A percentile compares a stretch with the other conserved stretches of the same genome.
phyloP scores from a whole-genome alignment of 352 stramenopile genomes.

The Pythium chondricola region DNA sequence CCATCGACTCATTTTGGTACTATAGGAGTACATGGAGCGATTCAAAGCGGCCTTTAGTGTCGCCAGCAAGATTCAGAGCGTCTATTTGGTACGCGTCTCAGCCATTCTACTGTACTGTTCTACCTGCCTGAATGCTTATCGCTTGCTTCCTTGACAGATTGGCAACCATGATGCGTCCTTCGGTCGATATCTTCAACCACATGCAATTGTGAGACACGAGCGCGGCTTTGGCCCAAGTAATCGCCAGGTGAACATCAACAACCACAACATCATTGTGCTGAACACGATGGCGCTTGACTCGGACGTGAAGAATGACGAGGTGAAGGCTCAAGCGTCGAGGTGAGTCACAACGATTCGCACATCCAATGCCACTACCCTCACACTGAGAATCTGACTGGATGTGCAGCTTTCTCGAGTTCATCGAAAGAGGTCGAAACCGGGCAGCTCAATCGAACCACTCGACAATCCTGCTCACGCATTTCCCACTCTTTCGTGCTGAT shows the following conservation, averaged over 20 bases:
- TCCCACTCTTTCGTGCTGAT: constrained; percentile 51
- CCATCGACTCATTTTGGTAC: no score
- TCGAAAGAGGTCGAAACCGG: no score
- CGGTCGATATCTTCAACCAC: constrained; percentile 32
- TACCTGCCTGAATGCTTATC: no score
- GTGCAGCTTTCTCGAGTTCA: no score
- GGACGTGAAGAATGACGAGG: constrained; percentile 38
- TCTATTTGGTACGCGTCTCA: constrained; percentile 38
- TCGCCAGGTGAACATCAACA: constrained; percentile 32
- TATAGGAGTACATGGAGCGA: constrained; percentile 40
- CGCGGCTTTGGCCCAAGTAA: constrained; percentile 56
- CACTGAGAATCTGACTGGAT: no score
- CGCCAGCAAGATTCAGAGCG: constrained; percentile 32
- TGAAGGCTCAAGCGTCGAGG: constrained; percentile 47
- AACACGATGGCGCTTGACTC: constrained; percentile 78
- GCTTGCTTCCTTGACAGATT: constrained; percentile 20
- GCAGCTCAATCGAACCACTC: no score
- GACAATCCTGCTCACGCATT: constrained; percentile 51
- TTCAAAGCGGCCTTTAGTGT: constrained; percentile 40
- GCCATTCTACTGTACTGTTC: neutral
- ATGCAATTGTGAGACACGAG: constrained; percentile 47
- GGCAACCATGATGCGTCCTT: constrained; percentile 80
- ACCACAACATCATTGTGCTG: constrained; percentile 55
- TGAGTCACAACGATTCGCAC: constrained; percentile 7
- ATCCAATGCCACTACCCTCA: no score